These are phyloP conservation scores for Aspergillus alliaceus DNA, from an alignment of 2,329 filamentous ascomycete genomes.

Conservation along the genomic window DNA sequence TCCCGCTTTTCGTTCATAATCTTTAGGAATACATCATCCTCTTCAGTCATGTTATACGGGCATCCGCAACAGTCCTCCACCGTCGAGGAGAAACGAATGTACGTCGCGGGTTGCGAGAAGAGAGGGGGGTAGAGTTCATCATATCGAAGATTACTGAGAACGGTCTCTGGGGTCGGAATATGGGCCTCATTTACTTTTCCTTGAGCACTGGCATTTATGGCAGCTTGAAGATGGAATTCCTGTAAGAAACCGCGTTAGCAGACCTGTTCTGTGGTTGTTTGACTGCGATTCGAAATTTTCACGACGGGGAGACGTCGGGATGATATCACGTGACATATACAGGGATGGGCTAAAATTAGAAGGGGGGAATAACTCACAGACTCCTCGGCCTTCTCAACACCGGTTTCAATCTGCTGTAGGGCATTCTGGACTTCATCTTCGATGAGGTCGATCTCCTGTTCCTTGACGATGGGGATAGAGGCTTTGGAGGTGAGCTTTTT, in stretches of 20 bases:
- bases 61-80: conserved; percentile 92
- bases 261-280: conserved; percentile 14
- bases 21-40: conserved; percentile 83
- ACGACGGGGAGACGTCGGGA: conserved; percentile 28
- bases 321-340: conserved; percentile 40
- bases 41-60: conserved; percentile 90
- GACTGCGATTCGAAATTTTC: conserved; percentile 31
- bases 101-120: conserved; percentile 84
- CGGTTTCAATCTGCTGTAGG: conserved; percentile 84
- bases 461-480: conserved; percentile 79
- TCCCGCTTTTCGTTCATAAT: conserved; percentile 77
- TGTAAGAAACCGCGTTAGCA: conserved; percentile 41
- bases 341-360: conserved; percentile 34
- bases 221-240: conserved; percentile 95
- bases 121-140: conserved; percentile 78
- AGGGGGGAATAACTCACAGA: conserved; percentile 68
- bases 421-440: conserved; percentile 83
- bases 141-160: conserved; percentile 71
- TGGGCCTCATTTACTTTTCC: conserved; percentile 63
- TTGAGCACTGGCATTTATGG: conserved; percentile 64
- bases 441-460: conserved; percentile 85
- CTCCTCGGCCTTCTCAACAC: conserved; percentile 96
- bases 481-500: conserved; percentile 88
- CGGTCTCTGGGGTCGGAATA: conserved; percentile 67
- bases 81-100: conserved; percentile 96